Conservation (phyloP, 441 rosid species). For the Jatropha multifida region DNA sequence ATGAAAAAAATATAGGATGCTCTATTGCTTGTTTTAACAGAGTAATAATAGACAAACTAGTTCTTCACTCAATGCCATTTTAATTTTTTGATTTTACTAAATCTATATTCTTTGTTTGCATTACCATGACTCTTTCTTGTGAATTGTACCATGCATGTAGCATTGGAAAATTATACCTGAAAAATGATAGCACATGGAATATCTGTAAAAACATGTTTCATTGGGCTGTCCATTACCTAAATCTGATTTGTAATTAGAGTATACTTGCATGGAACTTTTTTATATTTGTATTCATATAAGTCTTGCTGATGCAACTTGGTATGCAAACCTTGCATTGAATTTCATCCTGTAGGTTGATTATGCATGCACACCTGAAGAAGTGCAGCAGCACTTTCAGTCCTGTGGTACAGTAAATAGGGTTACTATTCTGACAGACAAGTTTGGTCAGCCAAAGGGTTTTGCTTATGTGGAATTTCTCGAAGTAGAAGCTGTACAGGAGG, state of each 20-base stretch:
- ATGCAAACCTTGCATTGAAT: neutral
- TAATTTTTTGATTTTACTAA: neutral
- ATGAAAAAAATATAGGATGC: neutral
- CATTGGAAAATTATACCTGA: neutral
- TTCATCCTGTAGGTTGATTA: slow-evolving; percentile 67
- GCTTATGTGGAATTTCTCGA: slow-evolving; percentile 93
- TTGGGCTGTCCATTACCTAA: neutral
- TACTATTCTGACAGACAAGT: slow-evolving; percentile 87
- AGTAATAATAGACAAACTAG: neutral
- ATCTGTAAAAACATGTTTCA: neutral
- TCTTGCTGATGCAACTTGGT: neutral
- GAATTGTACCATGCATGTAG: neutral
- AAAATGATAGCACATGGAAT: neutral
- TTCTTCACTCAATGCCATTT: neutral
- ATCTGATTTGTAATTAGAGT: neutral
- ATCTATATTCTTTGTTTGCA: neutral
- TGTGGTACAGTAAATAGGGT: slow-evolving; percentile 94
- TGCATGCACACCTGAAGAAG: slow-evolving; percentile 96
- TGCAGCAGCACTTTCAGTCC: slow-evolving; percentile 90
- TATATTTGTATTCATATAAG: neutral
- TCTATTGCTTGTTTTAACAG: neutral
- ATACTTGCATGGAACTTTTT: neutral
- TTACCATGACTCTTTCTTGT: neutral
- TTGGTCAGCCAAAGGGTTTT: slow-evolving; percentile 92
- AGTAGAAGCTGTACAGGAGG: slow-evolving; percentile 81